phyloP scores from a whole-genome alignment of 129 eudicot genomes.

The Flaveria brownii region DNA sequence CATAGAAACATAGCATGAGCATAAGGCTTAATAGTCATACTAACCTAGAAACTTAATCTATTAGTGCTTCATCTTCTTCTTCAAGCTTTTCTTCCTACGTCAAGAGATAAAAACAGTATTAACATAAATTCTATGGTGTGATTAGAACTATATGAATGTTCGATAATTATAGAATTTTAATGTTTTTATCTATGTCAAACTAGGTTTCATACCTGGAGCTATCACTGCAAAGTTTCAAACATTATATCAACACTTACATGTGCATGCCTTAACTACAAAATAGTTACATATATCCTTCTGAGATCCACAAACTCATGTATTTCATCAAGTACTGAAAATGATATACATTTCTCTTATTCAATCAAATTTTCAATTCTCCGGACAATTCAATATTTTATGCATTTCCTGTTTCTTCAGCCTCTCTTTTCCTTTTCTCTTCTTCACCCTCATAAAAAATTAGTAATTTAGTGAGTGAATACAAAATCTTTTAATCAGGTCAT shows the following conservation, averaged over 20 bases:
- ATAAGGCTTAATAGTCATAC: background rate
- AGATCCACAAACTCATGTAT: constrained; percentile 18
- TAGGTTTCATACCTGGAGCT: constrained; percentile 32
- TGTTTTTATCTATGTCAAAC: background rate
- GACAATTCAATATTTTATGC: constrained; percentile 46
- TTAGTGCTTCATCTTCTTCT: constrained; percentile 69
- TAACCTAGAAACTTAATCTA: constrained; percentile 52
- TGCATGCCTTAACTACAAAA: constrained; percentile 72
- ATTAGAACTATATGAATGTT: background rate
- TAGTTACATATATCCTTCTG: constrained; percentile 8
- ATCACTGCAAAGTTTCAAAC: constrained; percentile 65
- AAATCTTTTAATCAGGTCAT: background rate
- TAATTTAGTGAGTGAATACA: background rate
- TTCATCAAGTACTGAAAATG: constrained; percentile 64
- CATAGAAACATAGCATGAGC: background rate
- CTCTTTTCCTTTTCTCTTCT: constrained; percentile 52
- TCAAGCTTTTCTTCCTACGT: constrained; percentile 48
- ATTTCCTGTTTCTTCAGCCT: constrained; percentile 71
- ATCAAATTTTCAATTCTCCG: constrained; percentile 58
- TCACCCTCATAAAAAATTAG: constrained; percentile 33
- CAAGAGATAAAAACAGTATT: background rate
- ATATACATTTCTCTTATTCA: constrained; percentile 76
- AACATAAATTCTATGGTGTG: background rate
- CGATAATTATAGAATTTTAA: background rate
- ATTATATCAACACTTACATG: constrained; percentile 59